Percentiles rank a stretch among this genome's conserved stretches.
Conservation (phyloP, 768 basidiomycete genomes). For the Lactifluus subvellereus region DNA sequence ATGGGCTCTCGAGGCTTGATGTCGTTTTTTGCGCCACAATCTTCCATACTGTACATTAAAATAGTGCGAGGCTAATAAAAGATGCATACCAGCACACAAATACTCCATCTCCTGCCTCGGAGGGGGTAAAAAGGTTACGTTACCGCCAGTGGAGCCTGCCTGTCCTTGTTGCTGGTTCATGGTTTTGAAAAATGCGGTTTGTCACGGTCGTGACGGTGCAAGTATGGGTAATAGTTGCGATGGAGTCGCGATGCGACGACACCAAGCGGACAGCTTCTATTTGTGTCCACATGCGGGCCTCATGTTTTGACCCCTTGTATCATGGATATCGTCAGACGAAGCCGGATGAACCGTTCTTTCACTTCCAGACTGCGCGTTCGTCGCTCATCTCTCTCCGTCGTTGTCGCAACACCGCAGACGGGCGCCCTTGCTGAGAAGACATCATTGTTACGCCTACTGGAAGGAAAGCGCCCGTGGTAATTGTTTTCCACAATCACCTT, state of each 20-base stretch:
- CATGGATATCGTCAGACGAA: neutral
- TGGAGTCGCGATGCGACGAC: neutral
- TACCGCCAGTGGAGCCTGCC: conserved; percentile 29
- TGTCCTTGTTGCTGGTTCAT: conserved; percentile 40
- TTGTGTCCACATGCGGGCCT: neutral
- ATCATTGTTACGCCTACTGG: neutral
- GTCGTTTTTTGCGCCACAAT: conserved; percentile 89
- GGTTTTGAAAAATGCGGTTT: conserved; percentile 26
- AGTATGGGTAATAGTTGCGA: neutral
- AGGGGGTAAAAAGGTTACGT: conserved; percentile 34
- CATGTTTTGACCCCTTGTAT: neutral
- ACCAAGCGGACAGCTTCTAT: conserved; percentile 8
- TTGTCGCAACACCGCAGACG: neutral
- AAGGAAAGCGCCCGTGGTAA: neutral
- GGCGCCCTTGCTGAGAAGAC: neutral
- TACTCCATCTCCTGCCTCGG: conserved; percentile 72
- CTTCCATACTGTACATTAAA: conserved; percentile 29
- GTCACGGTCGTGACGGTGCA: conserved; percentile 27
- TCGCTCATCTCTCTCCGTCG: neutral
- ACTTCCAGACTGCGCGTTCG: neutral
- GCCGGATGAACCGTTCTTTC: neutral
- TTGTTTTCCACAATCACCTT: neutral
- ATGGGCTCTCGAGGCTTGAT: conserved; percentile 90
- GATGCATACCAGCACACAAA: conserved; percentile 66
- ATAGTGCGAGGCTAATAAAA: neutral